These are phyloP conservation scores for Globisporangium iwayamae DNA, from an alignment of 352 stramenopile species.

Conservation along the genomic window DNA sequence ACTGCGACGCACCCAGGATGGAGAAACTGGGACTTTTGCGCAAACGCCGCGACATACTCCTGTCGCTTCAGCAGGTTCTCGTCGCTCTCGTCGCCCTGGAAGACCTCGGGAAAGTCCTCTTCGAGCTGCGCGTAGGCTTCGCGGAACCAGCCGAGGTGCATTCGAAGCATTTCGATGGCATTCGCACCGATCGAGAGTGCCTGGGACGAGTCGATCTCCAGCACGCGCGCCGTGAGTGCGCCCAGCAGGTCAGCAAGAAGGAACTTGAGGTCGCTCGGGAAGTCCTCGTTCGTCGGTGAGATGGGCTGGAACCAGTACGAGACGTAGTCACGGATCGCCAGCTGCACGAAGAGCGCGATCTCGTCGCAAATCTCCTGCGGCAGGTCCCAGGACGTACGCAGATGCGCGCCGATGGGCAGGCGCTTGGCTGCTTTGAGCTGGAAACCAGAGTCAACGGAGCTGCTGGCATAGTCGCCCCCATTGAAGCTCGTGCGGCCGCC, in stretches of 20 bases:
- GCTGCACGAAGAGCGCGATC: slow-evolving; percentile 46
- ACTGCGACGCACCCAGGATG: slow-evolving; percentile 55
- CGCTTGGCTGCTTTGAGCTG: slow-evolving; percentile 56
- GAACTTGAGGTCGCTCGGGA: slow-evolving; percentile 62
- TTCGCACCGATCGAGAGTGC: slow-evolving; percentile 61
- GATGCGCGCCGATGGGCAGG: slow-evolving; percentile 50
- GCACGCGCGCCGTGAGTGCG: slow-evolving; percentile 44
- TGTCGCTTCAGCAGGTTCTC: slow-evolving; percentile 50
- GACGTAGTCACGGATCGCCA: slow-evolving; percentile 60
- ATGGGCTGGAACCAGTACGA: slow-evolving; percentile 62
- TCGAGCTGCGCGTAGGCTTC: slow-evolving; percentile 66
- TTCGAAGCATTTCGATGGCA: slow-evolving; percentile 54
- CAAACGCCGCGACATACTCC: slow-evolving; percentile 48
- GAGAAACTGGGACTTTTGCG: slow-evolving; percentile 56
- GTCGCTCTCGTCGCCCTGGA: slow-evolving; percentile 51
- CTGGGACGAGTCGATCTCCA: slow-evolving; percentile 69
- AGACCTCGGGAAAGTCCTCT: slow-evolving; percentile 53
- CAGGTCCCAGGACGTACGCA: slow-evolving; percentile 57
- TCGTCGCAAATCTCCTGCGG: slow-evolving; percentile 59
- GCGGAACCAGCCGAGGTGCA: slow-evolving; percentile 79
- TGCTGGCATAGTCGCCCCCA: background rate
- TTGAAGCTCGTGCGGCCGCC: slow-evolving; percentile 9
- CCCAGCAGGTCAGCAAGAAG: slow-evolving; percentile 61
- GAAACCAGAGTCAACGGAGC: slow-evolving; percentile 34
- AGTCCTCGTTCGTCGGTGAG: slow-evolving; percentile 55